Evolutionary conservation across 2,329 filamentous ascomycete genomes (phyloP).

Genomic region (Trichoderma citrinoviride): DNA sequence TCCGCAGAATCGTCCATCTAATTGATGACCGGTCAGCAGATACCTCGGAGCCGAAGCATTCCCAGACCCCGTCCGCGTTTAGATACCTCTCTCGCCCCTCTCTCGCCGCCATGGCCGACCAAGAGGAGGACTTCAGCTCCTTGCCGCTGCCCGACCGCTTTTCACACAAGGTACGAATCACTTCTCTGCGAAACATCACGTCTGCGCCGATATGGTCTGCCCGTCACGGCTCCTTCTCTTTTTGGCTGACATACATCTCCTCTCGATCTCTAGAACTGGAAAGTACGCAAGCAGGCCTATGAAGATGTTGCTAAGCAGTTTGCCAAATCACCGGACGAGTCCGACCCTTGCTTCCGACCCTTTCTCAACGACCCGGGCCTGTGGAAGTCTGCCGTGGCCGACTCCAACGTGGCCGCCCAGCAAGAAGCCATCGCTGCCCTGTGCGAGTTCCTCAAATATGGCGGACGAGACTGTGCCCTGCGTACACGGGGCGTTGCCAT

Average conservation of each 20-base stretch:
- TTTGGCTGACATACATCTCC: not conserved
- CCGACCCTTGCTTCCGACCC: slow-evolving; percentile 79
- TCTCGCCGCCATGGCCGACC: slow-evolving; percentile 65
- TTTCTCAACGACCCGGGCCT: slow-evolving; percentile 81
- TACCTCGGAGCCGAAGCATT: slow-evolving; percentile 24
- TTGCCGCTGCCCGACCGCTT: slow-evolving; percentile 78
- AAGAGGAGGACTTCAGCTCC: slow-evolving; percentile 78
- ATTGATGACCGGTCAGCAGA: slow-evolving; percentile 23
- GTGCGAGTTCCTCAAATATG: slow-evolving; percentile 89
- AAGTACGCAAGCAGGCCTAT: slow-evolving; percentile 91
- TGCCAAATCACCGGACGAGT: slow-evolving; percentile 77
- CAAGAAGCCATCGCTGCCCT: slow-evolving; percentile 86
- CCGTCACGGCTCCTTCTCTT: not conserved
- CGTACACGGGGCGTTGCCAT: slow-evolving; percentile 76
- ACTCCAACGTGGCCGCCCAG: slow-evolving; percentile 96
- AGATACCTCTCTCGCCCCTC: slow-evolving; percentile 21
- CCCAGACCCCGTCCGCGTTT: slow-evolving; percentile 5
- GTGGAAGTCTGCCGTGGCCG: slow-evolving; percentile 89
- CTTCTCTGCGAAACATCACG: too few relatives aligned
- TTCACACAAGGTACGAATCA: slow-evolving; percentile 65
- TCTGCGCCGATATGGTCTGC: too few relatives aligned
- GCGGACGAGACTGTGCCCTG: slow-evolving; percentile 73
- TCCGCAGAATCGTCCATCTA: slow-evolving; percentile 31
- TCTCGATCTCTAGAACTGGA: slow-evolving; percentile 67
- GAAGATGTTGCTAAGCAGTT: slow-evolving; percentile 90